These are phyloP conservation scores for Pseudogymnoascus sp. DNA, from an alignment of 2,329 filamentous ascomycete genomes.

Conservation along the genomic window DNA sequence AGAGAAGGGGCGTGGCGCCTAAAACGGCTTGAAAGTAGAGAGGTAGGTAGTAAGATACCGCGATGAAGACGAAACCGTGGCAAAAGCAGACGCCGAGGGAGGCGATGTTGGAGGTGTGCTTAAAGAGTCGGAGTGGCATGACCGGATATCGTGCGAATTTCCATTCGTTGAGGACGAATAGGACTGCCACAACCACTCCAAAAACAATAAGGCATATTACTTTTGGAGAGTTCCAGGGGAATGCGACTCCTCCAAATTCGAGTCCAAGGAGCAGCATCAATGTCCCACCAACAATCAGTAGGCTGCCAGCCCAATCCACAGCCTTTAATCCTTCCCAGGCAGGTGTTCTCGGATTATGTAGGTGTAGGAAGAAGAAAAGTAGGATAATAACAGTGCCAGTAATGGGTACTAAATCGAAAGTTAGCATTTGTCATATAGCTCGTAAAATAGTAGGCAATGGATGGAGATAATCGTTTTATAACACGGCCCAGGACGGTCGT, in stretches of 20 bases:
- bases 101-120: slow-evolving; percentile 56
- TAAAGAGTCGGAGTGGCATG: slow-evolving; percentile 68
- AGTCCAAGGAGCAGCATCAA: slow-evolving; percentile 79
- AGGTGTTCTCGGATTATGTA: slow-evolving; percentile 56
- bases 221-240: slow-evolving; percentile 66
- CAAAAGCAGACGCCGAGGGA: slow-evolving; percentile 60
- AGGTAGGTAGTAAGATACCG: slow-evolving; percentile 20
- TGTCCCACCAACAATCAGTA: slow-evolving; percentile 62
- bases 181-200: slow-evolving; percentile 49
- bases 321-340: slow-evolving; percentile 52
- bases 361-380: slow-evolving; percentile 52
- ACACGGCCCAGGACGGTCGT: too few relatives aligned
- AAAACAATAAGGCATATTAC: slow-evolving; percentile 75
- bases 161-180: slow-evolving; percentile 66
- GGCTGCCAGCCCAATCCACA: slow-evolving; percentile 50
- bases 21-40: slow-evolving; percentile 78
- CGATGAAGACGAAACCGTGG: slow-evolving; percentile 51
- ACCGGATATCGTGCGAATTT: slow-evolving; percentile 69
- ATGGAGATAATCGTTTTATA: too few relatives aligned
- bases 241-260: slow-evolving; percentile 68
- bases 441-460: too few relatives aligned
- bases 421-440: too few relatives aligned
- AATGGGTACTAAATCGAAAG: slow-evolving; percentile 19
- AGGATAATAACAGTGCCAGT: slow-evolving; percentile 39
- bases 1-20: slow-evolving; percentile 59